Base-by-base conservation (phyloP, 208 protist genomes). In the Crithidia fasciculata region DNA sequence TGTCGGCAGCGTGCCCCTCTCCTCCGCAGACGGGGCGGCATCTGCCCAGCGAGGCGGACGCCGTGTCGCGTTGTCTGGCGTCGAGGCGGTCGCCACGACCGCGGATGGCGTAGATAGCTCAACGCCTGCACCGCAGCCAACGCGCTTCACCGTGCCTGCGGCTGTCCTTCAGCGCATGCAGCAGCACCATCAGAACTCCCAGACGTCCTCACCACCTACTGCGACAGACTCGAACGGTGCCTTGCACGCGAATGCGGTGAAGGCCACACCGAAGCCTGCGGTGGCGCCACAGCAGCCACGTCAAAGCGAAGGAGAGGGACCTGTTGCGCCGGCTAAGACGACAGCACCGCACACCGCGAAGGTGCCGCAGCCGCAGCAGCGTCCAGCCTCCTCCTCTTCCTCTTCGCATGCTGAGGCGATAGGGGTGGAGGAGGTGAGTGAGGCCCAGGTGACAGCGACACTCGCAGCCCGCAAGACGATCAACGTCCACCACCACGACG, bases 151-250 rank as follows among this genome's bases (percentile, higher is more conserved):
- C 7, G 72, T 85, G 4, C 84, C 84, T 0, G 43, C 43, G 4
- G 84, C 70, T 13, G 77, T 88, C 6, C 56, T 77, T 44, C 72
- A 82, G 57, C 75, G 75, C 50, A 84, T 87, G 8, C 71, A 72
- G 62, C 62, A 73, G 44, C 58, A 69, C 36, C 47, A 72, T 2
- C 69, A 75, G 43, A 39, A 18, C 19, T 44, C 36, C 0, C 18
- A 9, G 10, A 2, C 15, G 50, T 19, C 10, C 37, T 41, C n/a
- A 5, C 4, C 4, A 13, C 16, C 65, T n/a, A 15, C 39, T 50
- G 12, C 40, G 36, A 4, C 15, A 10, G 0, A 9, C 28, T 28
- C 28, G 28, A 28, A 28, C 28, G 28, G 28, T 2, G 1, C 28
- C 28, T 28, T 28, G 28, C n/a, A n/a, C n/a, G n/a, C n/a, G n/a